Conservation (phyloP, 768 basidiomycete genomes). For the Collybia nuda region DNA sequence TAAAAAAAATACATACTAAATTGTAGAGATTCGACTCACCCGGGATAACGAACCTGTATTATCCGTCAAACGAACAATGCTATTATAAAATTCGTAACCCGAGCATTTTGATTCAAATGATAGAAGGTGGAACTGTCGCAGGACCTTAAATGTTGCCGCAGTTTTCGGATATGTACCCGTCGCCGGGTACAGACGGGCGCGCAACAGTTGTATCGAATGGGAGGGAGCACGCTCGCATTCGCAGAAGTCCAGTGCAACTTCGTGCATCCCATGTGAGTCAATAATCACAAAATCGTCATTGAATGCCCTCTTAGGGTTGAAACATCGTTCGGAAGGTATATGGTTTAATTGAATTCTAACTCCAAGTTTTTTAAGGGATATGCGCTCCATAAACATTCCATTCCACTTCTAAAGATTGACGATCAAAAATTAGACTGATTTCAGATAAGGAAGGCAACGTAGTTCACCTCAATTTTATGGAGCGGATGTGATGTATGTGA, state of each 20-base stretch:
- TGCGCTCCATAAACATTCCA: not conserved
- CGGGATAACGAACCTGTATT: constrained; percentile 1
- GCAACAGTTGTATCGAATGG: not conserved
- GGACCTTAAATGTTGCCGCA: not conserved
- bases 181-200: not conserved
- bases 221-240: not conserved
- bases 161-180: not conserved
- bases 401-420: constrained; percentile 2
- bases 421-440: too few relatives aligned
- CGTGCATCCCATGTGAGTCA: not conserved
- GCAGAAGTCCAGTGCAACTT: not conserved
- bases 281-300: not conserved
- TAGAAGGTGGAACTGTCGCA: constrained; percentile 15
- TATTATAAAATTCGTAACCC: constrained; percentile 15
- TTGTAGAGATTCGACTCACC: too few relatives aligned
- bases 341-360: not conserved
- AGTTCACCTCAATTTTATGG: too few relatives aligned
- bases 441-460: too few relatives aligned
- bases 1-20: too few relatives aligned
- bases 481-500: too few relatives aligned
- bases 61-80: constrained; percentile 10
- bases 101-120: constrained; percentile 19
- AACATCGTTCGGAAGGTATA: not conserved
- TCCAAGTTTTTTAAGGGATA: not conserved
- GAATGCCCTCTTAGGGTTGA: not conserved